Conservation (phyloP, 2,329 filamentous ascomycete genomes). For the Penicillium sp. region DNA sequence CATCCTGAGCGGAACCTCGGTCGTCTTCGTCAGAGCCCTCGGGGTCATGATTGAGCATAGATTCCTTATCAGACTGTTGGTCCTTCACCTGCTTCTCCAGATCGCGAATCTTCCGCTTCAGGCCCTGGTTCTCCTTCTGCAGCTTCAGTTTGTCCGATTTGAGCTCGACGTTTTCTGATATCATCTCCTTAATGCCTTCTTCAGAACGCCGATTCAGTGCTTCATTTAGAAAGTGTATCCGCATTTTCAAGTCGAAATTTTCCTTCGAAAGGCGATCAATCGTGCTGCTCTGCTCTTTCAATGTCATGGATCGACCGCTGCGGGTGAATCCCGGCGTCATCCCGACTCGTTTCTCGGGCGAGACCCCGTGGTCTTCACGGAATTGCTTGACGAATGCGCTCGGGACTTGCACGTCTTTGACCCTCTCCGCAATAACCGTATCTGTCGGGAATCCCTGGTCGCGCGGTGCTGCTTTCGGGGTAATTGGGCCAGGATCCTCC, state of each 20-base stretch:
- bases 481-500: slow-evolving; percentile 62
- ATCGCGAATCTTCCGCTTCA: slow-evolving; percentile 82
- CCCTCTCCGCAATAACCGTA: slow-evolving; percentile 84
- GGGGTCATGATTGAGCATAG: slow-evolving; percentile 48
- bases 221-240: slow-evolving; percentile 96
- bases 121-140: slow-evolving; percentile 85
- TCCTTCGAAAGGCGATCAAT: slow-evolving; percentile 97
- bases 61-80: slow-evolving; percentile 53
- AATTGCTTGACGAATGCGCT: slow-evolving; percentile 88
- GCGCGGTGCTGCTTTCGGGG: slow-evolving; percentile 68
- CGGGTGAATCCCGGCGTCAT: slow-evolving; percentile 57
- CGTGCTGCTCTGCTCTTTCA: slow-evolving; percentile 97
- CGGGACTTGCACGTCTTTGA: slow-evolving; percentile 88
- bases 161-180: slow-evolving; percentile 94
- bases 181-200: slow-evolving; percentile 96
- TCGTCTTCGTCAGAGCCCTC: slow-evolving; percentile 55
- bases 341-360: slow-evolving; percentile 62
- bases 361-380: slow-evolving; percentile 70
- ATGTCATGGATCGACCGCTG: slow-evolving; percentile 74
- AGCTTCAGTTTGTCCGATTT: slow-evolving; percentile 87
- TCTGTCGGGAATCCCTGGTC: slow-evolving; percentile 74
- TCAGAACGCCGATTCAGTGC: slow-evolving; percentile 91
- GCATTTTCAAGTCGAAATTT: slow-evolving; percentile 96
- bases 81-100: slow-evolving; percentile 78
- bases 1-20: slow-evolving; percentile 64